phyloP scores from a whole-genome alignment of 257 asterid species.

The Haberlea rhodopensis region DNA sequence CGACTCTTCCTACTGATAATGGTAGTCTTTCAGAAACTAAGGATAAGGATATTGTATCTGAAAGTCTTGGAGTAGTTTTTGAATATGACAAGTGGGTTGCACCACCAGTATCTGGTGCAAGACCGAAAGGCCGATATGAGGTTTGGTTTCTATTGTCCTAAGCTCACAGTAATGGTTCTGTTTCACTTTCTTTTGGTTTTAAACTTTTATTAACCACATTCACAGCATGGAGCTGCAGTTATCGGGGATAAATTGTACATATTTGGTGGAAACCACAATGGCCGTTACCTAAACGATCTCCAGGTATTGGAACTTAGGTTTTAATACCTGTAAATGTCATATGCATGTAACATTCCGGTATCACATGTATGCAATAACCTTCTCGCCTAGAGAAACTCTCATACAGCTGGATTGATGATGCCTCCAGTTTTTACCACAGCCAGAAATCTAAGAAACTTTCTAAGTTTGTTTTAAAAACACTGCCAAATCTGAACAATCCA shows the following conservation, averaged over 20 bases:
- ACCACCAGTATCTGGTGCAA: constrained; percentile 70
- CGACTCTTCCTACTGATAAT: constrained; percentile 67
- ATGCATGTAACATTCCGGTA: constrained; percentile 8
- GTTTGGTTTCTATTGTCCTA: constrained; percentile 32
- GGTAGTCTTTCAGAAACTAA: constrained; percentile 61
- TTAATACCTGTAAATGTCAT: constrained; percentile 17
- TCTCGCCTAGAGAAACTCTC: not conserved
- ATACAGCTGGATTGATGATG: not conserved
- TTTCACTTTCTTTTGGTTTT: constrained; percentile 1
- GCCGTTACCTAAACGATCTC: constrained; percentile 90
- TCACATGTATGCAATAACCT: constrained; percentile 23
- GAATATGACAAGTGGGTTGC: constrained; percentile 90
- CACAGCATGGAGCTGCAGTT: constrained; percentile 91
- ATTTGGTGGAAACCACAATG: constrained; percentile 95
- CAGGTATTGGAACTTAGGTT: constrained; percentile 58
- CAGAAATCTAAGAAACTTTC: constrained; percentile 2
- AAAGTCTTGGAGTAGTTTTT: constrained; percentile 56
- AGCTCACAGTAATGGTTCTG: constrained; percentile 9
- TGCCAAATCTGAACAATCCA: too few species aligned
- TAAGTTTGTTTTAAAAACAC: not conserved
- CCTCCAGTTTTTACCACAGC: constrained; percentile 14
- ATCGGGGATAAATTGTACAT: constrained; percentile 83
- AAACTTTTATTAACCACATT: constrained; percentile 25
- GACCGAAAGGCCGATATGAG: constrained; percentile 80
- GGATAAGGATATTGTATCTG: constrained; percentile 74